These are phyloP conservation scores for Novymonas esmeraldas DNA, from an alignment of 208 protist genomes.

Conservation along the genomic window DNA sequence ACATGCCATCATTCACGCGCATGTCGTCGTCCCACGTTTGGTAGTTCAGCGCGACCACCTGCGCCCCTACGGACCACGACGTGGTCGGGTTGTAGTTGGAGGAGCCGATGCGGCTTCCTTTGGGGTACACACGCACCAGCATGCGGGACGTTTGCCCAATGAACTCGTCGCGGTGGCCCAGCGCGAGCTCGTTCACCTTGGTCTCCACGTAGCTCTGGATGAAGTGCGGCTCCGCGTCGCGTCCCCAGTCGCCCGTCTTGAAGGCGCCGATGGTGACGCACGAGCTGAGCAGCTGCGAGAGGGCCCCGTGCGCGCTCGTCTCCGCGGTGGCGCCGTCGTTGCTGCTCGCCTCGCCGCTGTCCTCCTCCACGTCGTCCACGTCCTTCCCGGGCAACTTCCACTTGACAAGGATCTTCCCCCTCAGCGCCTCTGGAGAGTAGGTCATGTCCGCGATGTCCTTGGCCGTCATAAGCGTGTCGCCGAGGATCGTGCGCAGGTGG, in stretches of 20 bases:
- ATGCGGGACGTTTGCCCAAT: conserved; percentile 58
- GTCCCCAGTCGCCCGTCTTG: conserved; percentile 53
- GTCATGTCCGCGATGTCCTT: conserved; percentile 33
- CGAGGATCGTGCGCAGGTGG: conserved; percentile 55
- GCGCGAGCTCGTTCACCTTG: conserved; percentile 45
- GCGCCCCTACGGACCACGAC: conserved; percentile 80
- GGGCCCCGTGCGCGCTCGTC: conserved; percentile 17
- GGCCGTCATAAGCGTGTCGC: conserved; percentile 48
- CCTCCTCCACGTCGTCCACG: conserved; percentile 31
- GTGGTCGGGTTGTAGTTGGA: conserved; percentile 93
- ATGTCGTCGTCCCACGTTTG: conserved; percentile 75
- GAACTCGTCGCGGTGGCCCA: conserved; percentile 29
- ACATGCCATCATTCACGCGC: conserved; percentile 87
- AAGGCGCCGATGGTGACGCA: conserved; percentile 52
- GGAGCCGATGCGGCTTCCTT: conserved; percentile 84
- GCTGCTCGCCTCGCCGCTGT: conserved; percentile 6
- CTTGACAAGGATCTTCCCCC: conserved; percentile 70
- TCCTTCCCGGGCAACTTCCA: conserved; percentile 43
- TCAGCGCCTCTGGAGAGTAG: conserved; percentile 55
- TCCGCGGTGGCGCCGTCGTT: conserved; percentile 3
- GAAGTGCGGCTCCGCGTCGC: conserved; percentile 47
- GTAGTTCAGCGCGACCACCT: conserved; percentile 93
- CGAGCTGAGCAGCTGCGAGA: conserved; percentile 30
- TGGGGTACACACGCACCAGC: conserved; percentile 93
- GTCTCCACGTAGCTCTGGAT: conserved; percentile 63